A percentile compares a stretch with the other conserved stretches of the same genome.
Evolutionary conservation across 345 rosid genomes (phyloP).

Genomic region (Rhizophora mangle): DNA sequence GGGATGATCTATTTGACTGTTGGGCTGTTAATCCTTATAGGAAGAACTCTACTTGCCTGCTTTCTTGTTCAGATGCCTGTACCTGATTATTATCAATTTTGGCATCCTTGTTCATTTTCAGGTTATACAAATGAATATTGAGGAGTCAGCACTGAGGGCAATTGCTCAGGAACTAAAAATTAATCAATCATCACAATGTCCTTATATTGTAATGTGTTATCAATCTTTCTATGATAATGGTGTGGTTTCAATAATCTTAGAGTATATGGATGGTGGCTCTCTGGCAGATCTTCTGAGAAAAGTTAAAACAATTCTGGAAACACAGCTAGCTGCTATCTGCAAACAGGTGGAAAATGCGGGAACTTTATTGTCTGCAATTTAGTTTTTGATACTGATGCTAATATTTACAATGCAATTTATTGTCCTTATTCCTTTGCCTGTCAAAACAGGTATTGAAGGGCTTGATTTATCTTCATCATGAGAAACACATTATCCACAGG

Average conservation of each 20-base stretch:
- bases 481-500: conserved; percentile 80
- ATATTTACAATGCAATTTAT: neutral
- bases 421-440: conserved; percentile 11
- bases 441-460: conserved; percentile 69
- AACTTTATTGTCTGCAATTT: neutral
- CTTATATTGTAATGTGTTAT: conserved; percentile 74
- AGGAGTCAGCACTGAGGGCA: conserved; percentile 57
- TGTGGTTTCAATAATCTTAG: conserved; percentile 73
- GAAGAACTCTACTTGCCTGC: too few relatives aligned
- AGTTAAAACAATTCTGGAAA: conserved; percentile 68
- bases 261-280: conserved; percentile 94
- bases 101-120: conserved; percentile 15
- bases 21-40: neutral
- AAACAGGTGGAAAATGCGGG: conserved; percentile 57
- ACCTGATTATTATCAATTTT: neutral
- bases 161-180: conserved; percentile 80
- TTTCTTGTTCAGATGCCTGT: neutral
- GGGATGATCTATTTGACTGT: neutral
- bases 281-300: conserved; percentile 71
- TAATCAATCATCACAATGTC: conserved; percentile 76
- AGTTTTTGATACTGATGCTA: neutral
- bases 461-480: conserved; percentile 76
- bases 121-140: conserved; percentile 79
- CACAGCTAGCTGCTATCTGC: conserved; percentile 67
- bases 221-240: conserved; percentile 83